These are phyloP conservation scores for Hemileia vastatrix DNA, from an alignment of 1,284 basidiomycete species.

Conservation along the genomic window DNA sequence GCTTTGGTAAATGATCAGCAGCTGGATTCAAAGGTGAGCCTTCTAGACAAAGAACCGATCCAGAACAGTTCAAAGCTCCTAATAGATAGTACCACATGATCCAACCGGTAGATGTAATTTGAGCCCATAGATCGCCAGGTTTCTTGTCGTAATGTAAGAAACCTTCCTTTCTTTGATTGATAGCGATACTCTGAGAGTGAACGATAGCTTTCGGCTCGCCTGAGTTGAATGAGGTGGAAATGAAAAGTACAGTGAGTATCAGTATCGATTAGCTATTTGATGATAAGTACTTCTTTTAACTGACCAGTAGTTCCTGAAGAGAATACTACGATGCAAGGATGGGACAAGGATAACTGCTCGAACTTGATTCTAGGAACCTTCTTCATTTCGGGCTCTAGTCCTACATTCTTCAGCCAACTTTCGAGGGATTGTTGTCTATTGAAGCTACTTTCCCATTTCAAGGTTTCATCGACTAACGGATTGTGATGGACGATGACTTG, in stretches of 20 bases:
- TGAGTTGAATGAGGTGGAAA: too few species aligned
- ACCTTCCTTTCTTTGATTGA: slow-evolving; percentile 29
- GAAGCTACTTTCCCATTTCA: not conserved
- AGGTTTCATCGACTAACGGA: not conserved
- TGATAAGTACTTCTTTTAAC: too few species aligned
- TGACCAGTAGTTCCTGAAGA: too few species aligned
- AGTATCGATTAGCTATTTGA: too few species aligned
- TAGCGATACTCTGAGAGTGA: slow-evolving; percentile 22
- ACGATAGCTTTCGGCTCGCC: slow-evolving; percentile 29
- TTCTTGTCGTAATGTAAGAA: slow-evolving; percentile 25
- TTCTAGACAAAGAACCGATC: slow-evolving; percentile 28
- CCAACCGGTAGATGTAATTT: slow-evolving; percentile 30
- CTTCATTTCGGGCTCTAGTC: not conserved
- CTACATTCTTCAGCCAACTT: not conserved
- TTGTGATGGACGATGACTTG: not conserved
- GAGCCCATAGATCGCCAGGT: slow-evolving; percentile 24
- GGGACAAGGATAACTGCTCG: too few species aligned
- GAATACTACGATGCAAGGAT: too few species aligned
- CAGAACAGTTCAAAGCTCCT: slow-evolving; percentile 22
- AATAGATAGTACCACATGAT: slow-evolving; percentile 32
- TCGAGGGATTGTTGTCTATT: not conserved
- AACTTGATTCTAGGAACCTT: too few species aligned
- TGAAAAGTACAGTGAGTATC: too few species aligned
- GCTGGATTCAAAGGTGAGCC: slow-evolving; percentile 30
- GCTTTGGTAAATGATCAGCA: slow-evolving; percentile 23